Evolutionary conservation across 306 rosid species (phyloP).

Genomic region (Begonia fuchsioides): DNA sequence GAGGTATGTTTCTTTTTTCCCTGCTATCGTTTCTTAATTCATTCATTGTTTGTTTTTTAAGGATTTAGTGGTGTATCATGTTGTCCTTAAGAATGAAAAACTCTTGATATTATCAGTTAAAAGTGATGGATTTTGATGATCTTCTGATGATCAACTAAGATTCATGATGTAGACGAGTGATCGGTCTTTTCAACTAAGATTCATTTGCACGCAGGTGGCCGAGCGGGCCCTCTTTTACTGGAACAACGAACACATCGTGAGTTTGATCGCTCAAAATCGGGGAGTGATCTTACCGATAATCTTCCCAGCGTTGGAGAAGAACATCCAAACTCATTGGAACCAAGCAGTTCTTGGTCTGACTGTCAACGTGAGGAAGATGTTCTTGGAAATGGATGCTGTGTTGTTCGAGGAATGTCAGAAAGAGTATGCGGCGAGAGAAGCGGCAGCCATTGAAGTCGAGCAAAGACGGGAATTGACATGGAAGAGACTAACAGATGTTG

Average conservation of each 20-base stretch:
- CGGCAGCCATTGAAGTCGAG: constrained; percentile 34
- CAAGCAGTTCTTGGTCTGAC: constrained; percentile 77
- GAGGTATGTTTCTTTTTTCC: no score
- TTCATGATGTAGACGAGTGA: no score
- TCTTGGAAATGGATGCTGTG: constrained; percentile 69
- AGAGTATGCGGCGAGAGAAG: constrained; percentile 41
- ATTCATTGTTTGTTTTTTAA: neutral
- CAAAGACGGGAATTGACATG: constrained; percentile 48
- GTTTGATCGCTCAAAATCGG: constrained; percentile 82
- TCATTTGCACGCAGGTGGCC: constrained; percentile 61
- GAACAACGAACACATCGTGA: constrained; percentile 80
- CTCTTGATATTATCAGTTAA: no score
- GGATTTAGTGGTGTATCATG: neutral
- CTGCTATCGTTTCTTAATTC: no score
- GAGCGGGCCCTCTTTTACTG: constrained; percentile 79
- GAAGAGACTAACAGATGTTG: constrained; percentile 64
- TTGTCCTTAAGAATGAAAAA: neutral
- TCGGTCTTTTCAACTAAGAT: no score
- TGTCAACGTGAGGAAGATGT: constrained; percentile 69
- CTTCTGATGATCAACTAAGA: no score
- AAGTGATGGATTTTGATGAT: no score
- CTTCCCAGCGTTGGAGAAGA: constrained; percentile 62
- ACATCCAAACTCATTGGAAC: constrained; percentile 62
- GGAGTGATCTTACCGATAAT: constrained; percentile 50
- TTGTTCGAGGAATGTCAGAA: constrained; percentile 74